These are phyloP conservation scores for Arxiozyma bovina DNA, from an alignment of 1,139 yeast species.

Conservation along the genomic window DNA sequence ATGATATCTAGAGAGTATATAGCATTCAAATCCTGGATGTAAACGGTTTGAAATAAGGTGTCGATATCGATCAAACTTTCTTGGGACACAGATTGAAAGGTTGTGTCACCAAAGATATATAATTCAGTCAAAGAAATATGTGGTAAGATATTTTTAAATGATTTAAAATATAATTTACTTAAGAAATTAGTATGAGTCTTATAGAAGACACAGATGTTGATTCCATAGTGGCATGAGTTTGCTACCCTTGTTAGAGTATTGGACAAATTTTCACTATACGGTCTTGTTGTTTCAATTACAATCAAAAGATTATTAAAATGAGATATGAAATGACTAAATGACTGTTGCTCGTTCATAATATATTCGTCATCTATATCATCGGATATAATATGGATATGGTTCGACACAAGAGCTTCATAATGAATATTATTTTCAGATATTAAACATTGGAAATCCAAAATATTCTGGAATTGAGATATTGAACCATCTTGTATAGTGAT, in stretches of 20 bases:
- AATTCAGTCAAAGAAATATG: constrained; percentile 18
- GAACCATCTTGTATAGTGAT: constrained; percentile 10
- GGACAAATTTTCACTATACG: constrained; percentile 11
- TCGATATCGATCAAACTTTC: constrained; percentile 19
- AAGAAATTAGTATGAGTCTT: constrained; percentile 19
- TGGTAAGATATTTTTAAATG: constrained; percentile 10
- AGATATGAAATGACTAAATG: constrained; percentile 3
- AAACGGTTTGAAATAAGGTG: constrained; percentile 20
- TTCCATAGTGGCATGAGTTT: constrained; percentile 7
- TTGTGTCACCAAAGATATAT: constrained; percentile 18
- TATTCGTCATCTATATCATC: constrained; percentile 3
- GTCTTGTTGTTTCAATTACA: constrained; percentile 9
- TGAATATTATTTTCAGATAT: not conserved
- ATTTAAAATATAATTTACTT: constrained; percentile 24
- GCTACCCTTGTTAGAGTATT: constrained; percentile 12
- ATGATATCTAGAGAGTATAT: constrained; percentile 20
- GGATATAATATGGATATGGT: constrained; percentile 7
- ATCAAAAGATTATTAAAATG: constrained; percentile 8
- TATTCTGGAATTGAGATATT: not conserved
- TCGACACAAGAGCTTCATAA: not conserved
- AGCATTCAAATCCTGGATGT: constrained; percentile 14
- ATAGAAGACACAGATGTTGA: constrained; percentile 20
- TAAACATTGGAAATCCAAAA: constrained; percentile 8
- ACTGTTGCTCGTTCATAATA: not conserved
- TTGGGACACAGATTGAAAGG: not conserved